phyloP scores from a whole-genome alignment of 2,329 filamentous ascomycete species.

The Shiraia bambusicola region DNA sequence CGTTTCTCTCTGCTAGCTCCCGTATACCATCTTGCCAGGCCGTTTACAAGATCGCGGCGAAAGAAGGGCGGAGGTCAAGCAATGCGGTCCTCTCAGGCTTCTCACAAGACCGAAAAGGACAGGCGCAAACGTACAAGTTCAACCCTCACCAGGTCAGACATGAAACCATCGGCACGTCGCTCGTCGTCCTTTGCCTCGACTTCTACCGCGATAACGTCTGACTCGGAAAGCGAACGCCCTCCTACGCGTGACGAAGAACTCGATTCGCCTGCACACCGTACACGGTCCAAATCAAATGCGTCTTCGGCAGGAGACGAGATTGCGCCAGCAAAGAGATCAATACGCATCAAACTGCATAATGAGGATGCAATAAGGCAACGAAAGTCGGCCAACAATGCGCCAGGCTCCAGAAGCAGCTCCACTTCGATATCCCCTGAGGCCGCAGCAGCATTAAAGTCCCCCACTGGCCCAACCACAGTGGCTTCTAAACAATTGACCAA shows the following conservation, averaged over 20 bases:
- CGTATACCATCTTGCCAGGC: conserved; percentile 61
- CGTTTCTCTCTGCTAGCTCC: conserved; percentile 77
- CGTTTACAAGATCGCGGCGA: conserved; percentile 47
- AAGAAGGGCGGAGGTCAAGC: conserved; percentile 34
- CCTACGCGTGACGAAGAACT: conserved; percentile 30
- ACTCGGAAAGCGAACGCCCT: conserved; percentile 63
- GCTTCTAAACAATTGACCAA: conserved; percentile 68
- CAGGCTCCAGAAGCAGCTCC: conserved; percentile 33
- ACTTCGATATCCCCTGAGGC: conserved; percentile 45
- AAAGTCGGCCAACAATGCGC: conserved; percentile 67
- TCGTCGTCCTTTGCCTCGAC: conserved; percentile 51
- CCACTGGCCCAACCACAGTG: conserved; percentile 71
- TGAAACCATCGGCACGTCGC: conserved; percentile 37
- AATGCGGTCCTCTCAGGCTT: conserved; percentile 26
- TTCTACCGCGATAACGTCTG: conserved; percentile 66
- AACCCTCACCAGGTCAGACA: conserved; percentile 23
- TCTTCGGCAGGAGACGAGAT: conserved; percentile 61
- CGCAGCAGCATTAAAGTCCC: conserved; percentile 82
- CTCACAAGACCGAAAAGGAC: conserved; percentile 32
- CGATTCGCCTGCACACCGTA: conserved; percentile 54
- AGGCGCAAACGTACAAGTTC: conserved; percentile 35
- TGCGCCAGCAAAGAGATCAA: conserved; percentile 72
- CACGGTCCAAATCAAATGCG: conserved; percentile 62
- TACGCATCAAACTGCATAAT: conserved; percentile 85
- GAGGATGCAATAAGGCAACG: conserved; percentile 74